Percentiles rank a stretch among this genome's conserved stretches.
phyloP scores from a whole-genome alignment of 2,329 filamentous ascomycete species.

The Aquanectria penicillioides region DNA sequence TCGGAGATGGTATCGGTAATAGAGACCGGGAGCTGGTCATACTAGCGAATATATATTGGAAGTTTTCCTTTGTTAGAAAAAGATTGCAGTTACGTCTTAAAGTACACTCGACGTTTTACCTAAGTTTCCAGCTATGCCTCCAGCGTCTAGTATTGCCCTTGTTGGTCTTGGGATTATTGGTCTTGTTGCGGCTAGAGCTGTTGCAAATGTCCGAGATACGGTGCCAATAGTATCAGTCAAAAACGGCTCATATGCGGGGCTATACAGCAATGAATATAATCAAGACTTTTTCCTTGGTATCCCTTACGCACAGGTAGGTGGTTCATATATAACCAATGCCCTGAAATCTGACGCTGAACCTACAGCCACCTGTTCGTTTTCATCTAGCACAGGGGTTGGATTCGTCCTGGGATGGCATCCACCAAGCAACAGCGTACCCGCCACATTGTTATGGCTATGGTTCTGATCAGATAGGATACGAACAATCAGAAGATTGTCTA shows the following conservation, averaged over 20 bases:
- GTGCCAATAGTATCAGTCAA: slow-evolving; percentile 30
- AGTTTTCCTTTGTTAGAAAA: background rate
- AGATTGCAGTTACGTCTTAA: background rate
- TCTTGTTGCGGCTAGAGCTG: background rate
- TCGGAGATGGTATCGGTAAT: too few relatives aligned
- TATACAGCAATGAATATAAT: slow-evolving; percentile 29
- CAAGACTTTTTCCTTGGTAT: slow-evolving; percentile 38
- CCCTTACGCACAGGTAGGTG: slow-evolving; percentile 34
- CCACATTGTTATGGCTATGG: slow-evolving; percentile 63
- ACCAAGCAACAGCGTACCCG: slow-evolving; percentile 56
- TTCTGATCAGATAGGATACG: slow-evolving; percentile 35
- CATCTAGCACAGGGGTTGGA: slow-evolving; percentile 52
- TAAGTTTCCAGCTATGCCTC: background rate
- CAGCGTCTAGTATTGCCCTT: slow-evolving; percentile 2
- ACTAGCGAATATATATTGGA: background rate
- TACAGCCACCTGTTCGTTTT: slow-evolving; percentile 31
- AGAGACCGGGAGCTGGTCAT: background rate
- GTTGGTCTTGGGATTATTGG: slow-evolving; percentile 4
- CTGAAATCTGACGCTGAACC: background rate
- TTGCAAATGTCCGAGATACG: background rate
- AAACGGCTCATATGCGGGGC: slow-evolving; percentile 36
- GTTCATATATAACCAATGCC: background rate
- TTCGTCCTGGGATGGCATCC: slow-evolving; percentile 51
- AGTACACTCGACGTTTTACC: background rate
- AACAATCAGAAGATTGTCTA: slow-evolving; percentile 65